Evolutionary conservation across 768 basidiomycete species (phyloP), one percentile per base, ranked within the genome.

Genomic region (Sporobolomyces pararoseus): DNA sequence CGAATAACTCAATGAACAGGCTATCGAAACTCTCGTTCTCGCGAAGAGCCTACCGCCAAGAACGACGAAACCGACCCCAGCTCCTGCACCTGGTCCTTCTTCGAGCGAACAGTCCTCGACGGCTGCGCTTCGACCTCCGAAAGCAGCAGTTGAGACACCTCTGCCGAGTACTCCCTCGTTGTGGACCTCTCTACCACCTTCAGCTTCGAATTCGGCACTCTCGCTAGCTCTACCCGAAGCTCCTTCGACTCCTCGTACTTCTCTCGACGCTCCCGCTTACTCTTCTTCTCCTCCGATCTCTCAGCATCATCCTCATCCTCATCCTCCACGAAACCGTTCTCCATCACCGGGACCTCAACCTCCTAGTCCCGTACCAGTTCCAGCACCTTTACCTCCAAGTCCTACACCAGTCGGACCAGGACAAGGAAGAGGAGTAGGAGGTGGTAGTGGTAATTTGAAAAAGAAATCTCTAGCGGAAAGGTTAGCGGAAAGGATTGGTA

Each of bases 11-110:
- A n/a, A n/a, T n/a, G n/a, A n/a, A 7, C 64, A 73, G 72, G 55
- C 65, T 17, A 64, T 75, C 37, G 76, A 73, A 29, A 21, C 53
- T 5, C 67, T 75, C 44, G 50, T 76, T 49, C n/a, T 57, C 19
- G 27, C 49, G 10, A 73, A 73, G 60, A 44, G 16, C 6, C 31
- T 66, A 0, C 71, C 62, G 4, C 7, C 25, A 17, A 44, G 51
- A 4, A 25, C 46, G 21, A 47, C 46, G 17, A 42, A 9, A 12
- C 21, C 63, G 19, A 23, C 12, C 2, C 32, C 31, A 19, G 34
- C 44, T 34, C 49, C 46, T 21, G 49, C 59, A 29, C 25, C 34
- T 39, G 16, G 61, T 10, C 42, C 70, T 29, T 23, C 52, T 2
- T 21, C 65, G 3, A 34, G 46, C 16, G 32, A 37, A 42, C n/a